Conservation (phyloP, 2,329 filamentous ascomycete genomes). For the Mycocentrospora acerina region DNA sequence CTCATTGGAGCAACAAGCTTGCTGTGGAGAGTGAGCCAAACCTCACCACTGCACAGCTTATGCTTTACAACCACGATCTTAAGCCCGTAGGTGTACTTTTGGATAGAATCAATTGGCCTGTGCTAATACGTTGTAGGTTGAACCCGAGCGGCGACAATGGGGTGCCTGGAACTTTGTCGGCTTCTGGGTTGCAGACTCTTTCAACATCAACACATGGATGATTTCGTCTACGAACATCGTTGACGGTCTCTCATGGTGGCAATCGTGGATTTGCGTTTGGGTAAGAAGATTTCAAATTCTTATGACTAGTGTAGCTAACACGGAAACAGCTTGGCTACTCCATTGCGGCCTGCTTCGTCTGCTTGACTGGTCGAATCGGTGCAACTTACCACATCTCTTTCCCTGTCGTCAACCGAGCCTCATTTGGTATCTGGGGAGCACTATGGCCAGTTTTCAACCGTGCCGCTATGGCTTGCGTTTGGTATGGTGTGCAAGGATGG, state of each 20-base stretch:
- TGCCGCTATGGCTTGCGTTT: slow-evolving; percentile 83
- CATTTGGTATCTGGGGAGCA: slow-evolving; percentile 86
- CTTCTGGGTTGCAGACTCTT: slow-evolving; percentile 40
- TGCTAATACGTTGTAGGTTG: slow-evolving; percentile 54
- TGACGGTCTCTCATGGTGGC: slow-evolving; percentile 83
- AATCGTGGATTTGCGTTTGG: slow-evolving; percentile 77
- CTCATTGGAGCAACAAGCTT: slow-evolving; percentile 57
- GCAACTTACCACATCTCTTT: slow-evolving; percentile 88
- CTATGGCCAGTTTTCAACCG: slow-evolving; percentile 89
- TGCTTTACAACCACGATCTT: slow-evolving; percentile 83
- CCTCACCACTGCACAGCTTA: slow-evolving; percentile 75
- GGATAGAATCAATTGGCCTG: too few relatives aligned
- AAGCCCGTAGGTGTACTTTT: slow-evolving; percentile 50
- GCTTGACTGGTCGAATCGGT: slow-evolving; percentile 77
- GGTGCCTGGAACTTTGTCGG: slow-evolving; percentile 40
- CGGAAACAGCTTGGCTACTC: slow-evolving; percentile 64
- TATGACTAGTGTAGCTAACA: slow-evolving; percentile 4
- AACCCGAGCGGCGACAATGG: slow-evolving; percentile 79
- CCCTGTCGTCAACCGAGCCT: slow-evolving; percentile 74
- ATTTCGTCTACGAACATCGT: slow-evolving; percentile 82
- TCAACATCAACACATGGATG: slow-evolving; percentile 80
- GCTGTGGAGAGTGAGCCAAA: slow-evolving; percentile 75
- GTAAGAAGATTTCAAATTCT: slow-evolving; percentile 15
- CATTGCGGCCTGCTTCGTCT: slow-evolving; percentile 70
- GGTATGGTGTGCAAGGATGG: slow-evolving; percentile 84